Percentiles rank a stretch among this genome's conserved stretches.
Evolutionary conservation across 768 basidiomycete species (phyloP).

Genomic region (Tricholoma furcatifolium): DNA sequence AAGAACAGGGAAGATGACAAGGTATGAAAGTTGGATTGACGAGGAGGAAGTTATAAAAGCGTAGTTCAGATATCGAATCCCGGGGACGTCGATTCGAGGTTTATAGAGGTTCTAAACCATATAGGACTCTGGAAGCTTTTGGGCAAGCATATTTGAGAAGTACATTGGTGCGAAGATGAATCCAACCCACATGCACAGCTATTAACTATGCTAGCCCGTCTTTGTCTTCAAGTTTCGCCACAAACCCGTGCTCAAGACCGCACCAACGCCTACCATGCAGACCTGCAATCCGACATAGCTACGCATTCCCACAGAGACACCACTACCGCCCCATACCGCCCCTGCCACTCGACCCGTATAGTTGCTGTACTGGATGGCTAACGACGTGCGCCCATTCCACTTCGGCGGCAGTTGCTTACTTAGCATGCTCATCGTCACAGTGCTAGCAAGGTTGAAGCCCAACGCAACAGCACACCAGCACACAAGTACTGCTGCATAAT

Average conservation of each 20-base stretch:
- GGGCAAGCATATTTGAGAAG: too few species aligned
- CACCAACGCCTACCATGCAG: constrained; percentile 57
- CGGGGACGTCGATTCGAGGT: too few species aligned
- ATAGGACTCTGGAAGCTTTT: too few species aligned
- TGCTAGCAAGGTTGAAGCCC: constrained; percentile 73
- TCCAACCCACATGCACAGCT: too few species aligned
- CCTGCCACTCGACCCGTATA: constrained; percentile 65
- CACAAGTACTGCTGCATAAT: constrained; percentile 45
- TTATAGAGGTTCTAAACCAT: too few species aligned
- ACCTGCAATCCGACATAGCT: constrained; percentile 61
- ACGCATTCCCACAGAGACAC: constrained; percentile 57
- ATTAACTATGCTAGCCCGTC: constrained; percentile 43
- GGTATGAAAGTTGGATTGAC: too few species aligned
- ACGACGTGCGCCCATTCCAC: constrained; percentile 57
- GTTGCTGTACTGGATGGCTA: constrained; percentile 69
- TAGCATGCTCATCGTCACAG: constrained; percentile 62
- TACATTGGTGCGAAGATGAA: too few species aligned
- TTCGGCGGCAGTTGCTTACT: constrained; percentile 65
- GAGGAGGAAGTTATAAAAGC: too few species aligned
- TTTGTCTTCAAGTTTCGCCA: constrained; percentile 70
- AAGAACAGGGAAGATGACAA: too few species aligned
- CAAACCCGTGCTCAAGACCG: constrained; percentile 48
- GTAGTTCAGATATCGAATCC: too few species aligned
- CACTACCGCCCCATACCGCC: constrained; percentile 67
- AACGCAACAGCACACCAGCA: constrained; percentile 64